Evolutionary conservation across 352 stramenopile genomes (phyloP).

Genomic region (Phytophthora nicotianae): DNA sequence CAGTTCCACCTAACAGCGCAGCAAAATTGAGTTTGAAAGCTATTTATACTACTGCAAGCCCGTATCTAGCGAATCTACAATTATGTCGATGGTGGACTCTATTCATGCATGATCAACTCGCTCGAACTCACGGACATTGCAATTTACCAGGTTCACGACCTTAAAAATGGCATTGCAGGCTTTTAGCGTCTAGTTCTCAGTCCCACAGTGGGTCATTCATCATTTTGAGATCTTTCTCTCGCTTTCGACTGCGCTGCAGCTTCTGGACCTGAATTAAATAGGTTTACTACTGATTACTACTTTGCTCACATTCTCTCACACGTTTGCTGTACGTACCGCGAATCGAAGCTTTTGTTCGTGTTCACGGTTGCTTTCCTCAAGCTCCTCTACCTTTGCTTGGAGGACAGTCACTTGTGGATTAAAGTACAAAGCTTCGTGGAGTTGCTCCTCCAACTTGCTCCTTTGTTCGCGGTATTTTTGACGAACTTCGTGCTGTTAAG

Average conservation of each 20-base stretch:
- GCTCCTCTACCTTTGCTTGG: conserved; percentile 40
- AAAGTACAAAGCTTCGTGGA: conserved; percentile 48
- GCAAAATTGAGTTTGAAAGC: too few relatives aligned
- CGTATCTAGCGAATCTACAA: too few relatives aligned
- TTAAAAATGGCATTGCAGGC: too few relatives aligned
- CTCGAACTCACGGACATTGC: too few relatives aligned
- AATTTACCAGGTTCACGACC: too few relatives aligned
- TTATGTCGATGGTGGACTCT: too few relatives aligned
- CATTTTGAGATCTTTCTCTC: conserved; percentile 68
- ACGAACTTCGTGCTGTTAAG: conserved; percentile 55
- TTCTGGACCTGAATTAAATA: conserved; percentile 57
- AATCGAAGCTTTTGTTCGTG: conserved; percentile 73
- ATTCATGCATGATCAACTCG: too few relatives aligned
- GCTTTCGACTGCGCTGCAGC: conserved; percentile 69
- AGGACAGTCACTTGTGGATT: conserved; percentile 59
- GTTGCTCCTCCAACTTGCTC: conserved; percentile 43
- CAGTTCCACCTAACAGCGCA: too few relatives aligned
- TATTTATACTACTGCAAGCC: neutral
- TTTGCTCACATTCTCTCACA: neutral
- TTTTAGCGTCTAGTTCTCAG: conserved; percentile 26
- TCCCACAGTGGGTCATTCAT: conserved; percentile 79
- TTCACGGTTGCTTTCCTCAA: conserved; percentile 48
- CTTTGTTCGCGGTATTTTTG: conserved; percentile 55
- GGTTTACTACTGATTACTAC: neutral
- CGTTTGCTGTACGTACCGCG: conserved; percentile 38